phyloP scores from a whole-genome alignment of 345 rosid species.

The Pistacia atlantica region DNA sequence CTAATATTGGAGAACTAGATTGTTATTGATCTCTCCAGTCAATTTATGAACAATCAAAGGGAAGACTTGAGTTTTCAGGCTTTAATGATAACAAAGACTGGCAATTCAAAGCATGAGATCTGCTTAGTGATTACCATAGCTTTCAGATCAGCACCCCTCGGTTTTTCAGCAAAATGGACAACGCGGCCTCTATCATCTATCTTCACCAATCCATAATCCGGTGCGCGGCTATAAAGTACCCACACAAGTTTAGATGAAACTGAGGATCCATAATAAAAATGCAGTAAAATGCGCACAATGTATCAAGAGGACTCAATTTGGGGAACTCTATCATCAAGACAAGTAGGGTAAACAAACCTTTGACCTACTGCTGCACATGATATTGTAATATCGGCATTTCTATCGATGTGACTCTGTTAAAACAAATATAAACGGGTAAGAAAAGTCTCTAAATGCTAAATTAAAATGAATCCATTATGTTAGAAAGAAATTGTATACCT shows the following conservation, averaged over 20 bases:
- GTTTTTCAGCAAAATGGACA: slow-evolving; percentile 82
- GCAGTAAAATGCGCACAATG: neutral
- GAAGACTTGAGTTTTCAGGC: neutral
- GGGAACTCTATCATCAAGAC: neutral
- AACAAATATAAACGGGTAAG: slow-evolving; percentile 29
- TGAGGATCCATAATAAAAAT: neutral
- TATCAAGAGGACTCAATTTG: neutral
- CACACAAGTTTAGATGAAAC: slow-evolving; percentile 19
- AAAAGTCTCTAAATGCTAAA: neutral
- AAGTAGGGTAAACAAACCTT: slow-evolving; percentile 49
- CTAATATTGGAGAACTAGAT: neutral
- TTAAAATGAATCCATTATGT: neutral
- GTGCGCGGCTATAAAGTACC: slow-evolving; percentile 73
- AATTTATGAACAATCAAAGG: neutral
- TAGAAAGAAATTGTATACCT: slow-evolving; percentile 40
- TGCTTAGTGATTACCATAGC: slow-evolving; percentile 65
- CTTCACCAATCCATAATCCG: slow-evolving; percentile 88
- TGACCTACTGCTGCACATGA: slow-evolving; percentile 71
- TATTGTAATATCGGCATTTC: slow-evolving; percentile 79
- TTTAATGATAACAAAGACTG: neutral
- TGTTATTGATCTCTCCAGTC: neutral
- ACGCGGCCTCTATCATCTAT: slow-evolving; percentile 67
- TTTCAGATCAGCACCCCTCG: slow-evolving; percentile 69
- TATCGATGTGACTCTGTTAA: slow-evolving; percentile 75
- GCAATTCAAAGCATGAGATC: slow-evolving; percentile 1